These are phyloP conservation scores for Boletus vinaceobasis DNA, from an alignment of 768 basidiomycete species.

Conservation along the genomic window DNA sequence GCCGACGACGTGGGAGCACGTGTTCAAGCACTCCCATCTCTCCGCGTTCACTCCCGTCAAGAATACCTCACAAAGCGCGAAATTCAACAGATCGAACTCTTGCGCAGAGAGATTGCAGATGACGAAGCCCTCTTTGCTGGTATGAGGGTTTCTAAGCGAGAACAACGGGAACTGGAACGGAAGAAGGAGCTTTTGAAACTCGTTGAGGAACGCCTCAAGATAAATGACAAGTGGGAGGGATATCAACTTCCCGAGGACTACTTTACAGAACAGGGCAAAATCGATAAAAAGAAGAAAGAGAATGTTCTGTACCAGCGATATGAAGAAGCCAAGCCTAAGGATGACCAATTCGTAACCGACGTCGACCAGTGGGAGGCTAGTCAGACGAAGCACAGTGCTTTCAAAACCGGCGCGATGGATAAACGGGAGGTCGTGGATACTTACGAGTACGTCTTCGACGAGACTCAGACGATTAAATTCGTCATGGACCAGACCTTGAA, in stretches of 20 bases:
- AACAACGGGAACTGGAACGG: slow-evolving; percentile 73
- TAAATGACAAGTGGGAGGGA: slow-evolving; percentile 94
- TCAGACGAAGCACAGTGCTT: slow-evolving; percentile 86
- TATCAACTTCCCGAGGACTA: slow-evolving; percentile 98
- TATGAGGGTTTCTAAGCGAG: slow-evolving; percentile 85
- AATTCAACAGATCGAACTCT: slow-evolving; percentile 89
- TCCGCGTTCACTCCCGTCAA: slow-evolving; percentile 87
- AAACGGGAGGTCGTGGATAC: slow-evolving; percentile 76
- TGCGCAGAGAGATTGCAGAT: slow-evolving; percentile 90
- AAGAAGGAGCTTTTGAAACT: slow-evolving; percentile 91
- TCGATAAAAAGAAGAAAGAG: slow-evolving; percentile 95
- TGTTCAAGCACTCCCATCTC: slow-evolving; percentile 53
- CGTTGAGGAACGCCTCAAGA: slow-evolving; percentile 90
- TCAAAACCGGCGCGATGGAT: slow-evolving; percentile 91
- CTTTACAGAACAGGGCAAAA: slow-evolving; percentile 96
- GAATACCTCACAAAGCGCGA: slow-evolving; percentile 97
- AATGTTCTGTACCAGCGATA: slow-evolving; percentile 92
- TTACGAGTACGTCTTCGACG: slow-evolving; percentile 98
- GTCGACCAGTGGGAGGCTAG: slow-evolving; percentile 96
- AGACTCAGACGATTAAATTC: slow-evolving; percentile 94
- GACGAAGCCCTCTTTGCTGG: slow-evolving; percentile 88
- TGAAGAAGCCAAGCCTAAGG: slow-evolving; percentile 87
- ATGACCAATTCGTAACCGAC: slow-evolving; percentile 94
- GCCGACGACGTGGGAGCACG: slow-evolving; percentile 74
- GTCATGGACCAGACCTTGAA: slow-evolving; percentile 78